Conservation (phyloP, 2,329 filamentous ascomycete genomes). For the Talaromyces sp. region DNA sequence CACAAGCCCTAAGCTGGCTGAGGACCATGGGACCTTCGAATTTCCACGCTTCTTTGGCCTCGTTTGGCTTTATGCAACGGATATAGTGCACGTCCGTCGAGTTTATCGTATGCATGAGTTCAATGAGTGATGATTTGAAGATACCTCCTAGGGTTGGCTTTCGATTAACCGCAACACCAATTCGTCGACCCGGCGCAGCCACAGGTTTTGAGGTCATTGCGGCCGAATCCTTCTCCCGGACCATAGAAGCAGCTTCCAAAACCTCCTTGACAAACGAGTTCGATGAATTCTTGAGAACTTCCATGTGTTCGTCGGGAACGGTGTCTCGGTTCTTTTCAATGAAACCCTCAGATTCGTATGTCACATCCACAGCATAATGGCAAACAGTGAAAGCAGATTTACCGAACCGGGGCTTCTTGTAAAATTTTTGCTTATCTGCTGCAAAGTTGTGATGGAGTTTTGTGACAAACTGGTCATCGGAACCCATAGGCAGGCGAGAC, state of each 20-base stretch:
- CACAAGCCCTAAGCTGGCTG: slow-evolving; percentile 92
- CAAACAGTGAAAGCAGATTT: slow-evolving; percentile 97
- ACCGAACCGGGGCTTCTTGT: slow-evolving; percentile 96
- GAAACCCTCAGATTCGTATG: slow-evolving; percentile 97
- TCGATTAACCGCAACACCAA: slow-evolving; percentile 85
- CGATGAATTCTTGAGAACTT: slow-evolving; percentile 75
- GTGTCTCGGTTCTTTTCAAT: slow-evolving; percentile 99
- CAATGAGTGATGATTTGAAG: slow-evolving; percentile 96
- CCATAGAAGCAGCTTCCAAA: slow-evolving; percentile 74
- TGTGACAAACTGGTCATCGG: slow-evolving; percentile 92
- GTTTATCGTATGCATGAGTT: slow-evolving; percentile 97
- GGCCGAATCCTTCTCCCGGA: slow-evolving; percentile 79
- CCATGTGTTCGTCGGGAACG: slow-evolving; percentile 96
- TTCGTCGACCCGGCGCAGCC: slow-evolving; percentile 68
- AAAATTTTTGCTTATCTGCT: slow-evolving; percentile 87
- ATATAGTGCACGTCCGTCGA: slow-evolving; percentile 99
- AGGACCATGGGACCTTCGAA: slow-evolving; percentile 99
- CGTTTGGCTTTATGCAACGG: slow-evolving; percentile 97
- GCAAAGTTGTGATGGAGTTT: slow-evolving; percentile 95
- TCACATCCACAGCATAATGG: slow-evolving; percentile 96
- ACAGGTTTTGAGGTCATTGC: slow-evolving; percentile 68
- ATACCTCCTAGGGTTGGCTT: slow-evolving; percentile 97
- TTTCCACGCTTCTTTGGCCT: slow-evolving; percentile 93
- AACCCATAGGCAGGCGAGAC: slow-evolving; percentile 92
- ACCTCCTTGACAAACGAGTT: slow-evolving; percentile 83